Evolutionary conservation across 768 basidiomycete genomes (phyloP).

Genomic region (Asterophora lycoperdoides): DNA sequence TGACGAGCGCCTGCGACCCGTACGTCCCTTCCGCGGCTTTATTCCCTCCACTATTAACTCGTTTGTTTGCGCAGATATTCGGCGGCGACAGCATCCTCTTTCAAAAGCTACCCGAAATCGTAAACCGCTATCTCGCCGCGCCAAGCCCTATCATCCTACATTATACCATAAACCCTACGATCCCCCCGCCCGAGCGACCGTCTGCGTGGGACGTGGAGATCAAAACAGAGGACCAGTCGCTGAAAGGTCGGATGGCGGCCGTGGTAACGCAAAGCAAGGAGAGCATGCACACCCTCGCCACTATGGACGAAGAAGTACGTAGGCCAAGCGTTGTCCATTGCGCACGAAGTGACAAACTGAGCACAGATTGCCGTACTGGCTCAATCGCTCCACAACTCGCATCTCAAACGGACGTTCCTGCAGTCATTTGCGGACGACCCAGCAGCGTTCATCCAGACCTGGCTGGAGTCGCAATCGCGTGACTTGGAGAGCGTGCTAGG

Average conservation of each 20-base stretch:
- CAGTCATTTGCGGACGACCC: constrained; percentile 79
- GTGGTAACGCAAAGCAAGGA: constrained; percentile 68
- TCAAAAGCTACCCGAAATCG: constrained; percentile 77
- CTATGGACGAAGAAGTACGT: constrained; percentile 86
- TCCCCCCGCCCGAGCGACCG: constrained; percentile 62
- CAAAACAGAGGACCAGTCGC: constrained; percentile 73
- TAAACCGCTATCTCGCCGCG: constrained; percentile 72
- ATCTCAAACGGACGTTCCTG: constrained; percentile 83
- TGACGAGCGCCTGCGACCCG: constrained; percentile 64
- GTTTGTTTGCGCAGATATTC: constrained; percentile 50
- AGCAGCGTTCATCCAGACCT: constrained; percentile 77
- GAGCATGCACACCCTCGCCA: constrained; percentile 58
- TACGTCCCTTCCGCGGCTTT: constrained; percentile 26
- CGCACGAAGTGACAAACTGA: not conserved
- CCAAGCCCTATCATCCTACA: constrained; percentile 80
- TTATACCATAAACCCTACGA: constrained; percentile 64
- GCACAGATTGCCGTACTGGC: constrained; percentile 74
- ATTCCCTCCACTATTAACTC: not conserved
- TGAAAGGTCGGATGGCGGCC: constrained; percentile 75
- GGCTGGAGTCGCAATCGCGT: constrained; percentile 88
- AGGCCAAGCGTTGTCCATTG: not conserved
- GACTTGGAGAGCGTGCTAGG: constrained; percentile 90
- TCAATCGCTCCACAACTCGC: constrained; percentile 82
- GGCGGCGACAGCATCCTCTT: constrained; percentile 67
- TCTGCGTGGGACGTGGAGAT: constrained; percentile 86